phyloP scores from a whole-genome alignment of 495 filamentous ascomycete species.

The Penicillium diatomitis region DNA sequence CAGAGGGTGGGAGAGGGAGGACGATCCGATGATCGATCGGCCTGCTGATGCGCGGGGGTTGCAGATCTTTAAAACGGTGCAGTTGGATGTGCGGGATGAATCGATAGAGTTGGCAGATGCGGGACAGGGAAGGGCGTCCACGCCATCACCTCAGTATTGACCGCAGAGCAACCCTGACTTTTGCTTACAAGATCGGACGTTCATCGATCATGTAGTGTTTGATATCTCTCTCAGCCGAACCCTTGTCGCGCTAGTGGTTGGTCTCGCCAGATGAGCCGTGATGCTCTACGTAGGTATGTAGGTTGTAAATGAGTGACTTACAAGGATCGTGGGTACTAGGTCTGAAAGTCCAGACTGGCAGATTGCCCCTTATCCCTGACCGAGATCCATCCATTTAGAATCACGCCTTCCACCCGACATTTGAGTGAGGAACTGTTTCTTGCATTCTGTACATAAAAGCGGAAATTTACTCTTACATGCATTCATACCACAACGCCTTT shows the following conservation, averaged over 20 bases:
- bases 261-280: too few species aligned
- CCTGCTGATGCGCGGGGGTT: neutral
- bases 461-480: neutral
- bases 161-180: neutral
- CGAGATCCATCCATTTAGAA: too few species aligned
- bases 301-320: too few species aligned
- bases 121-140: neutral
- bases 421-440: neutral
- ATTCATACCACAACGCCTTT: too few species aligned
- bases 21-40: conserved; percentile 6
- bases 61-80: conserved; percentile 12
- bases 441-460: conserved; percentile 21
- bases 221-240: too few species aligned
- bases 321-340: too few species aligned
- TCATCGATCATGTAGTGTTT: too few species aligned
- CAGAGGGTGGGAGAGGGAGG: conserved; percentile 6
- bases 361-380: too few species aligned
- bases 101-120: conserved; percentile 8
- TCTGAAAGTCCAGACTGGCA: too few species aligned
- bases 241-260: too few species aligned
- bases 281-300: neutral
- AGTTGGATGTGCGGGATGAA: conserved; percentile 7
- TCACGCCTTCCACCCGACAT: too few species aligned
- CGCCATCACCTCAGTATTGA: neutral
- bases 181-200: too few species aligned